Conservation (phyloP, 208 protist genomes). For the Trypanosoma avium region DNA sequence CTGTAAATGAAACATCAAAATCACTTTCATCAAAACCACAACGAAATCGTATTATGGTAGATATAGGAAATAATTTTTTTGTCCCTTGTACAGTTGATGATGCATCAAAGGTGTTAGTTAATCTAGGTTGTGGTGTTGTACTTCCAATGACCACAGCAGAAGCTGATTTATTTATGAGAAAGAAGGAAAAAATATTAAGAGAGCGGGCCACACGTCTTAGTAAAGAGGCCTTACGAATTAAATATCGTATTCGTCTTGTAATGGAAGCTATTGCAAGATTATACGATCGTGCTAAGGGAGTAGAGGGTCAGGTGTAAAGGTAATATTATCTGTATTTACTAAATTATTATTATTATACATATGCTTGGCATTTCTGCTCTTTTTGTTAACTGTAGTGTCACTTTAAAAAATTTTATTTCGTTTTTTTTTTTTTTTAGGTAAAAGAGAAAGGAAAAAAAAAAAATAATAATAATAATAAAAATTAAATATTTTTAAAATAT, state of each 20-base stretch:
- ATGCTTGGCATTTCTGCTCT: not conserved
- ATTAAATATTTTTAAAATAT: too few relatives aligned
- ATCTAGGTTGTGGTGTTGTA: constrained; percentile 81
- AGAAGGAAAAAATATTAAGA: constrained; percentile 53
- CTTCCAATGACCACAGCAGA: constrained; percentile 65
- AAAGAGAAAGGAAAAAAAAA: not conserved
- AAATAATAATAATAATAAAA: not conserved
- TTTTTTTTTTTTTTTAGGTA: constrained; percentile 9
- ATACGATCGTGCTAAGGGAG: constrained; percentile 28
- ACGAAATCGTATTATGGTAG: constrained; percentile 68
- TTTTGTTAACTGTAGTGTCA: not conserved
- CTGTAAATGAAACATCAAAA: not conserved
- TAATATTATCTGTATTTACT: too few relatives aligned
- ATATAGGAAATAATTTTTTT: constrained; percentile 81
- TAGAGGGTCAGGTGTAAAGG: too few relatives aligned
- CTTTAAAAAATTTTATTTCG: constrained; percentile 18
- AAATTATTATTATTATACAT: too few relatives aligned
- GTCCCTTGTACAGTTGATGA: constrained; percentile 48
- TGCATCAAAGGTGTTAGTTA: constrained; percentile 51
- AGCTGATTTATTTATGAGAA: constrained; percentile 48
- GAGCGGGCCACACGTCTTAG: constrained; percentile 33
- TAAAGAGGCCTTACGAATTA: constrained; percentile 61
- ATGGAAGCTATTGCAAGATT: constrained; percentile 69
- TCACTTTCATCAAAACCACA: constrained; percentile 15
- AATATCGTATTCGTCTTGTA: constrained; percentile 81